Base-by-base conservation (phyloP, 1,284 basidiomycete species). In the Apiotrichum veenhuisii region DNA sequence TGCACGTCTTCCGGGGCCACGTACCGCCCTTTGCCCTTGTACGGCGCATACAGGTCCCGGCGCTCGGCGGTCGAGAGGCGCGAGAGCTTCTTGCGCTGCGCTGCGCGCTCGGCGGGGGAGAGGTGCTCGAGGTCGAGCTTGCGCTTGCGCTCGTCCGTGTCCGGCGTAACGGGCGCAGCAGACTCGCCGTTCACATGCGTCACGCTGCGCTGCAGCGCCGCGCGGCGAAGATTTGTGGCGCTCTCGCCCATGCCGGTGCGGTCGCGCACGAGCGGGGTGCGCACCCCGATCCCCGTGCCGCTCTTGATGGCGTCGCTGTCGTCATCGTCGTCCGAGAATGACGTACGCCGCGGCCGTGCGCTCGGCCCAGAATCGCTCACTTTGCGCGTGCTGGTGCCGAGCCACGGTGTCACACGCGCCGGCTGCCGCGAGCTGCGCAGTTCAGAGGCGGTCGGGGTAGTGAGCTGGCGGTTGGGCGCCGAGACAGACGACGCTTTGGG, bases 11-110 rank as follows among this genome's bases (percentile, higher is more conserved):
- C 69, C 0, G 70, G 66, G 7, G 59, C 44, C 3, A 72, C 30
- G 54, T 75, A 74, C 22, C 73, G 54, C 14, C 73, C 73, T 11
- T 67, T 67, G 22, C 66, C 68, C 59, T 75, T 75, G 54, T 73
- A 75, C 18, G 55, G 49, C 18, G 65, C 65, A 52, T 75, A 75
- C 27, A 71, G 43, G 47, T 69, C 69, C 27, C 68, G 58, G 37
- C 64, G 67, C 44, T 72, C 68, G 11, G 58, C 48, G 1, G 59
- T 51, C 8, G 67, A 50, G 58, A 75, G 49, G 27, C 63, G 66
- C 17, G 57, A 55, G 1, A 75, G 46, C 30, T 49, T 54, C 42
- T 65, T 68, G 37, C 64, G 51, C 54, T 70, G 55, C 1, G 50
- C 37, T 5, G 68, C 66, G 27, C 69, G 68, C 42, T 75, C 58